phyloP scores from a whole-genome alignment of 306 rosid genomes.

The Oxytropis ochrocephala region DNA sequence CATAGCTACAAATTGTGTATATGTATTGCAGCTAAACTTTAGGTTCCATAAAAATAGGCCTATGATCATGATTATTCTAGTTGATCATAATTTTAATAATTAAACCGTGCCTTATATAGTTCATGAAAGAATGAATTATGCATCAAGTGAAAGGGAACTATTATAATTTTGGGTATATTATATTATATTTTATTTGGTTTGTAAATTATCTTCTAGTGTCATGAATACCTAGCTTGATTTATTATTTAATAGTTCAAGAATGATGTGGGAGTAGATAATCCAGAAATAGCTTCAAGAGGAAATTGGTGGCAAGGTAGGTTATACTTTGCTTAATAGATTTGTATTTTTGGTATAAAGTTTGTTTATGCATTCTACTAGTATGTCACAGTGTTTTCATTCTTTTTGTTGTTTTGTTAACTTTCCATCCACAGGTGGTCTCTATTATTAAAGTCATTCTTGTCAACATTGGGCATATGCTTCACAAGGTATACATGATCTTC shows the following conservation, averaged over 20 bases:
- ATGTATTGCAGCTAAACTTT: background rate
- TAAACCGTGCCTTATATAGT: background rate
- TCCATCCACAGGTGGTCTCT: constrained; percentile 56
- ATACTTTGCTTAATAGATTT: background rate
- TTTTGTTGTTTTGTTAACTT: constrained; percentile 9
- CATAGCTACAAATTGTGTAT: too few species aligned
- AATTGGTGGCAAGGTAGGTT: constrained; percentile 76
- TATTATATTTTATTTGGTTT: background rate
- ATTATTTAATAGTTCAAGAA: constrained; percentile 37
- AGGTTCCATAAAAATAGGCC: background rate
- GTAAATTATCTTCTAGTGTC: background rate
- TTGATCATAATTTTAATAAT: background rate
- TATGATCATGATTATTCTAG: background rate
- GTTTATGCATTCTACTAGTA: background rate
- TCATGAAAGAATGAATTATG: background rate
- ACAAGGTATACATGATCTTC: constrained; percentile 40
- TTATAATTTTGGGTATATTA: background rate
- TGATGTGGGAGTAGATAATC: constrained; percentile 46
- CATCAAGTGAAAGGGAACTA: background rate
- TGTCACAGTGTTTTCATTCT: constrained; percentile 14
- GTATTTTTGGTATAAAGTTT: background rate
- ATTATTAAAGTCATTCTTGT: constrained; percentile 46
- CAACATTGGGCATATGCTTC: constrained; percentile 12
- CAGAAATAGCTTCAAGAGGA: constrained; percentile 68
- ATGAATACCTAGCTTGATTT: background rate